These are phyloP conservation scores for Exophiala oligosperma DNA, from an alignment of 2,329 filamentous ascomycete genomes.

Conservation along the genomic window DNA sequence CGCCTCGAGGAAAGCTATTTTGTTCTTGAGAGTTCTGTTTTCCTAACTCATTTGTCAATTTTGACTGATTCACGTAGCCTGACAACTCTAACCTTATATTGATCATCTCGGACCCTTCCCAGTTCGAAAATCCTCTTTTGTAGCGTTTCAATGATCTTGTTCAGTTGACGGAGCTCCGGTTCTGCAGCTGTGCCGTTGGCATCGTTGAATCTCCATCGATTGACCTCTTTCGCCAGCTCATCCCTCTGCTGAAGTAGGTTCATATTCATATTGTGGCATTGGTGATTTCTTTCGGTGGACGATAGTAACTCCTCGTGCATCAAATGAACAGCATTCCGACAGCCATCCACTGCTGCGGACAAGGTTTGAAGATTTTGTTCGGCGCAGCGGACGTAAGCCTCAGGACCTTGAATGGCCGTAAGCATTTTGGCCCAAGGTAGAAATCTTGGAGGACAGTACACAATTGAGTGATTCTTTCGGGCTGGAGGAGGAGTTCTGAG, in stretches of 20 bases:
- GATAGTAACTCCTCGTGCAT: constrained; percentile 1
- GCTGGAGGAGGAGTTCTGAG: not conserved
- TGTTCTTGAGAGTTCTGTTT: not conserved
- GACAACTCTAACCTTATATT: not conserved
- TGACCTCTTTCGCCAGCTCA: not conserved
- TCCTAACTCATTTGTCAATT: not conserved
- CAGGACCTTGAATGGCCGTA: not conserved
- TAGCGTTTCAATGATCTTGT: not conserved
- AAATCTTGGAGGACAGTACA: not conserved
- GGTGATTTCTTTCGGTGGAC: not conserved
- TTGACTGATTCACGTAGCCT: not conserved
- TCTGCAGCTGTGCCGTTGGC: not conserved
- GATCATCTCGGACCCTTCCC: not conserved
- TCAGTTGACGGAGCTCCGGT: not conserved
- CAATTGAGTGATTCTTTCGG: not conserved
- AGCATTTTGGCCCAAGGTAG: not conserved
- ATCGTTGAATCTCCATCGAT: not conserved
- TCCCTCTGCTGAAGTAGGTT: not conserved
- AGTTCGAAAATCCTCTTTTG: not conserved
- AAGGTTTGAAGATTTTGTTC: not conserved
- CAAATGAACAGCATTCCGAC: constrained; percentile 1
- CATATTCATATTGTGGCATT: not conserved
- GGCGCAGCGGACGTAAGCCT: not conserved
- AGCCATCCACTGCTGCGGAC: not conserved
- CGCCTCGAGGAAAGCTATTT: not conserved